A percentile compares a stretch with the other conserved stretches of the same genome.
Conservation (phyloP, 1,284 basidiomycete genomes). For the Naganishia liquefaciens region DNA sequence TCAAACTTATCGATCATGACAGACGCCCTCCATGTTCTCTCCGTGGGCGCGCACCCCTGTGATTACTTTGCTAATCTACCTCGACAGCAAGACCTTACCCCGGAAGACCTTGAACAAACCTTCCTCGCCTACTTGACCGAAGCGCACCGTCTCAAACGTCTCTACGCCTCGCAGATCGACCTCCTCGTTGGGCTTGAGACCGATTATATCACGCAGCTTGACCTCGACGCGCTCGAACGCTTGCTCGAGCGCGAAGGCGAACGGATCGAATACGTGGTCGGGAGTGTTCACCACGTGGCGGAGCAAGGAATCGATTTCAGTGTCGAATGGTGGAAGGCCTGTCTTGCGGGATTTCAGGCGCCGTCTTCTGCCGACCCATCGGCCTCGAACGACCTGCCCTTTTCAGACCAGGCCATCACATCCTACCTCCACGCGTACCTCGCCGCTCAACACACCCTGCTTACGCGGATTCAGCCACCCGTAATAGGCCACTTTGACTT, state of each 20-base stretch:
- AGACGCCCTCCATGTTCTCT: too few relatives aligned
- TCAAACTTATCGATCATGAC: too few relatives aligned
- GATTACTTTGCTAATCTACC: neutral
- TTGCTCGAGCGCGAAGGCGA: slow-evolving; percentile 60
- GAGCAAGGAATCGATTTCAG: slow-evolving; percentile 93
- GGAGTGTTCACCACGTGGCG: slow-evolving; percentile 89
- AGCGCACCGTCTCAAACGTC: slow-evolving; percentile 65
- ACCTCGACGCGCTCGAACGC: slow-evolving; percentile 59
- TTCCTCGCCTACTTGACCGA: slow-evolving; percentile 56
- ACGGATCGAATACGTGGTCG: slow-evolving; percentile 84
- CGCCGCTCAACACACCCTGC: slow-evolving; percentile 73
- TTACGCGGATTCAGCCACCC: slow-evolving; percentile 75
- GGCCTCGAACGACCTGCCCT: slow-evolving; percentile 4
- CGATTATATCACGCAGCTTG: slow-evolving; percentile 74
- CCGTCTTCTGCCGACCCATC: neutral
- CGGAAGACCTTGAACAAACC: slow-evolving; percentile 39
- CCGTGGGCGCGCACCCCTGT: too few relatives aligned
- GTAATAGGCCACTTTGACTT: slow-evolving; percentile 92
- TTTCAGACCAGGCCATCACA: slow-evolving; percentile 5
- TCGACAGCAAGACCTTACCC: slow-evolving; percentile 48
- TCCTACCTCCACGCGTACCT: slow-evolving; percentile 70
- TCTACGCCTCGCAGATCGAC: slow-evolving; percentile 65
- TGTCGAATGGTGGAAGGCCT: slow-evolving; percentile 64
- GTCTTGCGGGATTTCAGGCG: slow-evolving; percentile 58
- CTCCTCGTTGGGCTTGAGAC: slow-evolving; percentile 92